Evolutionary conservation across 1,284 basidiomycete genomes (phyloP), one percentile per base, ranked within the genome.

Genomic region (Coniophora puteana): DNA sequence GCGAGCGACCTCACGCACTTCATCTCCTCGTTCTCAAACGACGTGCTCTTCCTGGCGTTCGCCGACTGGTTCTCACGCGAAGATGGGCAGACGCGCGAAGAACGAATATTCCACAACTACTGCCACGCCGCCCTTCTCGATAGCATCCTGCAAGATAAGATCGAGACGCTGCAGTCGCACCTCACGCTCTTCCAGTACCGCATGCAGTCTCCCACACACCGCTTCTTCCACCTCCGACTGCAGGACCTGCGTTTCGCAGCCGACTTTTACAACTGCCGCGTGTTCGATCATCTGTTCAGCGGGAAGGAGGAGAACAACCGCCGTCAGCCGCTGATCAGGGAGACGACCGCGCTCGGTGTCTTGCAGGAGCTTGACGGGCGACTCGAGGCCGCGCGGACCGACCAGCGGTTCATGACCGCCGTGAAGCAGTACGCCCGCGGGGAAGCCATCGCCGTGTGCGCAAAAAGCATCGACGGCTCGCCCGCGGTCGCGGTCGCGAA

Each of bases 91-190:
- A 77, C 76, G 4, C 65, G 69, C 5, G 66, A 68, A 27, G 85
- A 84, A 51, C 69, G 74, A 39, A 65, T 82, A 17, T 78, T 86
- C 53, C 80, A 85, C 51, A 69, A 77, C 16, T 89, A 89, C 47
- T 86, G 81, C 46, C 84, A 89, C 48, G 86, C 88, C 0, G 77
- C 80, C 20, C 64, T 95, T 17, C 73, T 95, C 40, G 93, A 97
- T 59, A 88, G 89, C 58, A 82, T 98, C 38, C 71, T 91, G 8
- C 82, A 88, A 57, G 93, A 96, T 67, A 95, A 96, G 57, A 80
- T 83, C 3, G 77, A 81, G 45, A 80, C 89, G 0, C 65, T 93
- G 7, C 76, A 80, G 43, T 71, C 82, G 0, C 89, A 94, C 59
- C 66, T 92, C 2, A 77, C 78, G 1, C 62, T 94, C 13, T 88